Evolutionary conservation across 2,329 filamentous ascomycete genomes (phyloP), one percentile per base, ranked within the genome.

Genomic region (Oidium heveae): DNA sequence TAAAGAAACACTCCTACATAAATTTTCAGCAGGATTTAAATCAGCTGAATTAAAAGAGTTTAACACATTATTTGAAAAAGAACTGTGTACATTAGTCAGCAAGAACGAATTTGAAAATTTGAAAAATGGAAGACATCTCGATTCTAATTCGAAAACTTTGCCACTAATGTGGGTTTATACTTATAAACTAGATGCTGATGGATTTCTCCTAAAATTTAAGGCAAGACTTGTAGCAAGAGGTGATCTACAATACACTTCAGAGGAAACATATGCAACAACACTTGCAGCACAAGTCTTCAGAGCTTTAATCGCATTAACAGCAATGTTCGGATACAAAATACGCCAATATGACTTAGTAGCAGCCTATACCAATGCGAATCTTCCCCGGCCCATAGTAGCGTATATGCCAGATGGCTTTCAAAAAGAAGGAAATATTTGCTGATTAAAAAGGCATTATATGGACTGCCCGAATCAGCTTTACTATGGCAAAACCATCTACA

Each of bases 141-240:
- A 46, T 10, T 20, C 43, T 15, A 20, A 20, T 18, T 9, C 12
- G 18, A 46, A 46, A 46, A 9, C 18, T 59, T 64, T 46, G 18
- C 41, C 41, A 44, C 18, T 9, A 9, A 44, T 44, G 41, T 44
- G 41, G 41, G 41, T 44, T 8, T 44, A 44, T n/a, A 44, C 8
- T n/a, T 44, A 44, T 22, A 44, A n/a, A 18, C n/a, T 44, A 9
- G 41, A 44, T 22, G 41, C 41, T 22, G 18, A 44, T n/a, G 18
- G 41, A n/a, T 44, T n/a, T 41, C 56, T 64, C 2, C n/a, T 47
- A n/a, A 59, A 58, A 37, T 53, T 36, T 22, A 62, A 63, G 43
- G 59, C n/a, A n/a, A n/a, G n/a, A n/a, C n/a, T n/a, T n/a, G n/a
- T n/a, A n/a, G n/a, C n/a, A n/a, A n/a, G n/a, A n/a, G n/a, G 61